A percentile compares a stretch with the other conserved stretches of the same genome.
Evolutionary conservation across 192 early-diverging fungal genomes (phyloP).

Genomic region (Glomus cerebriforme): DNA sequence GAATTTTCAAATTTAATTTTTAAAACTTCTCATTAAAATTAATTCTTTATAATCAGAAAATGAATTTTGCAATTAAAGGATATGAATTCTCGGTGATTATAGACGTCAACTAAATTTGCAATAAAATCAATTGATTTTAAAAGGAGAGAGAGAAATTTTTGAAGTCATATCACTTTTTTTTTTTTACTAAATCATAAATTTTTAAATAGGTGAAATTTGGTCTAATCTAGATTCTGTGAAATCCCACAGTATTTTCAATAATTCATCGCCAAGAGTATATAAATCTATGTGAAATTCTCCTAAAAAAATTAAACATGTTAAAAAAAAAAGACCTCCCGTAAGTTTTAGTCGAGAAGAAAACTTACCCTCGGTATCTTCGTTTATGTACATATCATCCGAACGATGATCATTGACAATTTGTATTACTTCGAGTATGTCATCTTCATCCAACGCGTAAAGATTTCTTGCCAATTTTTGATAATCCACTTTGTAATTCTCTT

Average conservation of each 20-base stretch:
- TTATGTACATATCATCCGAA: conserved; percentile 46
- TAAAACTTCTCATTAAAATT: no score
- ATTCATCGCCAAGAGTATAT: conserved; percentile 39
- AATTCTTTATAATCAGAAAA: no score
- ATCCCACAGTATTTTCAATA: conserved; percentile 42
- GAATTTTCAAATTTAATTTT: no score
- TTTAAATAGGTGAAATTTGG: neutral
- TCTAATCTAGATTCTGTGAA: conserved; percentile 36
- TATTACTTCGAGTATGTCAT: conserved; percentile 43
- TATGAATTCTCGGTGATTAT: no score
- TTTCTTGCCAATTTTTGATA: conserved; percentile 42
- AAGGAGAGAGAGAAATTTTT: no score
- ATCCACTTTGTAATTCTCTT: conserved; percentile 34
- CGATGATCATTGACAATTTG: conserved; percentile 42
- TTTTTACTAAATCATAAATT: neutral
- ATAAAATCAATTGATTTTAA: no score
- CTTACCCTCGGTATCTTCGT: conserved; percentile 47
- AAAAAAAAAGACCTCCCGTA: neutral
- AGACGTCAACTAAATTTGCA: no score
- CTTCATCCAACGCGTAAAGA: conserved; percentile 39
- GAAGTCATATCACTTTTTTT: neutral
- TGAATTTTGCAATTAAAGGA: no score
- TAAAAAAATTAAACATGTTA: conserved; percentile 11
- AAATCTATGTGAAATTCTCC: conserved; percentile 50
- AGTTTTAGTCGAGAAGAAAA: neutral